Base-by-base conservation (phyloP, 2,329 filamentous ascomycete species). In the Colletotrichum kahawae region DNA sequence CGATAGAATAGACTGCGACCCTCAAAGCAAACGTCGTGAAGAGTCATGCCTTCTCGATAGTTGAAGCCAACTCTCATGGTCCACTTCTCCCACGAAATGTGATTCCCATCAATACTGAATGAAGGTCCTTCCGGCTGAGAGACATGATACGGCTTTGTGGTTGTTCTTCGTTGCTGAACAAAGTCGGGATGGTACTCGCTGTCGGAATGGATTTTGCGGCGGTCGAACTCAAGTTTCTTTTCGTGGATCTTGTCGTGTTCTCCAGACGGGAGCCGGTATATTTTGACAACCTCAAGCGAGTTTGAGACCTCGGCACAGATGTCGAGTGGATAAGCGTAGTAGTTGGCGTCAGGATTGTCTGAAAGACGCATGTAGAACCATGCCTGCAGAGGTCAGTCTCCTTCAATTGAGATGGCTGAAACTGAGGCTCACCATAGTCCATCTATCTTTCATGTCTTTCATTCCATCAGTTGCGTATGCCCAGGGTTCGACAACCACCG, bases 1-100 rank as follows among this genome's bases (percentile, higher is more conserved):
- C 93, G 88, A 83, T 95, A 93, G 82, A 95, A 90, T n/a, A 95
- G 84, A 67, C 88, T 91, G 31, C 92, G 87, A 12, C 89, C 90
- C 77, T 93, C 92, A 76, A 93, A 95, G 68, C 88, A 88, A 7
- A 95, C 83, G 78, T 95, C 91, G 78, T 95, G 92, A 0, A 95
- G 86, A 4, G 93, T 92, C 14, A 91, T 89, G 36, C 93, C 93
- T 81, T 95, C 93, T 4, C 93, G 87, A 36, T 90, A 88, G 85
- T 93, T 94, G 85, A 93, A 95, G 7, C 89, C 89, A 6, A 95
- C 89, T 33, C 92, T 86, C 83, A 95, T 91, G 1, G 88, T 86
- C 92, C 92, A 94, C 80, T 93, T 92, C 80, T 92, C 90, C 91
- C 91, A 93, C 64, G 86, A 79, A 1, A 91, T 79, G 3, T 83